Evolutionary conservation across 2,329 filamentous ascomycete genomes (phyloP).

Genomic region (Fusarium multiceps): DNA sequence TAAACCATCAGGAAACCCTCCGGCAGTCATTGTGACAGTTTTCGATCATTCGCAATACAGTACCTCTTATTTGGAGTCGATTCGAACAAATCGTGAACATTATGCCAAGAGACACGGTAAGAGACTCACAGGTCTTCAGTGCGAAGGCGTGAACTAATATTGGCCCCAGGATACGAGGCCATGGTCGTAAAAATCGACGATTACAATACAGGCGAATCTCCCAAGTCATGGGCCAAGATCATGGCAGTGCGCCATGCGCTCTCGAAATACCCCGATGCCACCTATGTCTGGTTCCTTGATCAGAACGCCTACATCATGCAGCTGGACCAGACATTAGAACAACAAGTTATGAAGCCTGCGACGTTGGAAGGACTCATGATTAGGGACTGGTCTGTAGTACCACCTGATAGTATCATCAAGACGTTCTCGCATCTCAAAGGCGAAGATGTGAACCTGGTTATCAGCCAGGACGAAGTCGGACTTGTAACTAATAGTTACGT

Average conservation of each 20-base stretch:
- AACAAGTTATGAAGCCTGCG: conserved; percentile 74
- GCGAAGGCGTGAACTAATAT: conserved; percentile 10
- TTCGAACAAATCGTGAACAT: conserved; percentile 83
- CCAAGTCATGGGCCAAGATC: conserved; percentile 78
- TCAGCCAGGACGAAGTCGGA: conserved; percentile 87
- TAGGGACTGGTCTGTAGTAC: conserved; percentile 86
- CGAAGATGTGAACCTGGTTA: conserved; percentile 80
- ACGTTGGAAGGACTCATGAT: conserved; percentile 84
- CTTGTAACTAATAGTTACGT: conserved; percentile 82
- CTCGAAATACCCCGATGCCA: conserved; percentile 78
- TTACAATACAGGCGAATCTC: conserved; percentile 74
- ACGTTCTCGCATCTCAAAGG: conserved; percentile 87
- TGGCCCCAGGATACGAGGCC: conserved; percentile 78
- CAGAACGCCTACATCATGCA: conserved; percentile 91
- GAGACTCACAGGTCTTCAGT: conserved; percentile 35
- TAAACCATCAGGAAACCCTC: conserved; percentile 65
- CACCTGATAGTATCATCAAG: conserved; percentile 96
- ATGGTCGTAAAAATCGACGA: conserved; percentile 83
- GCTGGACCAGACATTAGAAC: conserved; percentile 74
- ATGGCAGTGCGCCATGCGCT: conserved; percentile 91
- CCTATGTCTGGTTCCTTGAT: conserved; percentile 89
- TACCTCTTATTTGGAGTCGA: conserved; percentile 74
- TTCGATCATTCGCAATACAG: conserved; percentile 75
- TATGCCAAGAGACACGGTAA: conserved; percentile 90
- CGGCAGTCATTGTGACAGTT: conserved; percentile 85